Conservation (phyloP, 192 early-diverging fungal species). For the Backusella tarrabulga region DNA sequence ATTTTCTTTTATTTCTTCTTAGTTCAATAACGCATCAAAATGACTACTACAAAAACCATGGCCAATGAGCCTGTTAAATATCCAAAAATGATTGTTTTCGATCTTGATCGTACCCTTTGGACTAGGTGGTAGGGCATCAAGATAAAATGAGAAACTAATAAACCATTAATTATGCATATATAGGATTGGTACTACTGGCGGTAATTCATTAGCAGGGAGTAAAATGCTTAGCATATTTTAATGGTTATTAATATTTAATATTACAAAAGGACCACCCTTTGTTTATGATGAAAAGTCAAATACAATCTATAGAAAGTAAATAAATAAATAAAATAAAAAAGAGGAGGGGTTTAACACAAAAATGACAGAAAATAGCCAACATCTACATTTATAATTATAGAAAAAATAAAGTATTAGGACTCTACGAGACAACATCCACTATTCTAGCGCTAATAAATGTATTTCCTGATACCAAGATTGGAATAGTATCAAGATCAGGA, state of each 20-base stretch:
- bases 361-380: background rate
- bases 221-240: too few species aligned
- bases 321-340: too few species aligned
- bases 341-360: background rate
- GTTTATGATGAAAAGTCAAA: conserved; percentile 4
- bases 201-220: background rate
- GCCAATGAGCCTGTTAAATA: background rate
- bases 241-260: background rate
- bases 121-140: conserved; percentile 17
- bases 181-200: conserved; percentile 26
- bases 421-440: conserved; percentile 28
- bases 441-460: conserved; percentile 30
- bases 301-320: background rate
- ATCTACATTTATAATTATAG: conserved; percentile 3
- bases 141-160: too few species aligned
- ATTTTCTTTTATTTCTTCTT: too few species aligned
- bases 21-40: background rate
- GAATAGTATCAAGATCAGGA: conserved; percentile 37
- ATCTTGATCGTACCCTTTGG: conserved; percentile 45
- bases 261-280: conserved; percentile 22
- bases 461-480: conserved; percentile 36
- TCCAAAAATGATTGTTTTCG: conserved; percentile 42
- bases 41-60: background rate
- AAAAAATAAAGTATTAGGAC: conserved; percentile 15
- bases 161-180: too few species aligned